phyloP scores from a whole-genome alignment of 805 yeast species.

The Wickerhamiella azymoides region DNA sequence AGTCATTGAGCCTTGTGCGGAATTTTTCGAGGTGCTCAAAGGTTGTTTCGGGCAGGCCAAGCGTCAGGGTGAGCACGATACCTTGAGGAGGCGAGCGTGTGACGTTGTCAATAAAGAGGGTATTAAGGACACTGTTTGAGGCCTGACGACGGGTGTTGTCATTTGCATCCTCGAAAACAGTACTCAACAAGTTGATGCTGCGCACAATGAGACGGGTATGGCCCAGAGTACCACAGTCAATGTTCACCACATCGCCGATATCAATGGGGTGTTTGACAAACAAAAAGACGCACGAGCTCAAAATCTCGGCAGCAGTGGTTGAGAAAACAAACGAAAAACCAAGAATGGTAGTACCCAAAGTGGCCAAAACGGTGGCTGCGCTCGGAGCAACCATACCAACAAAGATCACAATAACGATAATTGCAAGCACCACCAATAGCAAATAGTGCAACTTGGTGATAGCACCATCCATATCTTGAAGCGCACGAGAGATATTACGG shows the following conservation, averaged over 20 bases:
- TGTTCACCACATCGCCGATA: slow-evolving; percentile 28
- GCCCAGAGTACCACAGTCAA: slow-evolving; percentile 16
- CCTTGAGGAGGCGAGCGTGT: slow-evolving; percentile 25
- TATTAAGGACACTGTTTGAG: slow-evolving; percentile 27
- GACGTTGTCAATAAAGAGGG: slow-evolving; percentile 27
- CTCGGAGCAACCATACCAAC: slow-evolving; percentile 31
- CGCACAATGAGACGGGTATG: slow-evolving; percentile 21
- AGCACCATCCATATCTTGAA: slow-evolving; percentile 29
- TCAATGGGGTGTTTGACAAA: slow-evolving; percentile 32
- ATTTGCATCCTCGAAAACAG: slow-evolving; percentile 23
- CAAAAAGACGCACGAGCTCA: slow-evolving; percentile 28
- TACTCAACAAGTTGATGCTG: slow-evolving; percentile 26
- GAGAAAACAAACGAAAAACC: slow-evolving; percentile 29
- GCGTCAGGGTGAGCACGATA: slow-evolving; percentile 16
- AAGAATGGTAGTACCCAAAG: slow-evolving; percentile 28
- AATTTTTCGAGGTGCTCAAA: slow-evolving; percentile 24
- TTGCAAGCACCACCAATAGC: slow-evolving; percentile 22
- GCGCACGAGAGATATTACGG: slow-evolving; percentile 25
- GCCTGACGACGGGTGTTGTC: slow-evolving; percentile 25
- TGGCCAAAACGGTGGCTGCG: slow-evolving; percentile 28
- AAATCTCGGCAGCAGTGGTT: slow-evolving; percentile 27
- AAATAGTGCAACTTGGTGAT: slow-evolving; percentile 28
- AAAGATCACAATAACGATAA: slow-evolving; percentile 27
- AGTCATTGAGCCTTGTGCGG: slow-evolving; percentile 20
- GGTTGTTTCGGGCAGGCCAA: slow-evolving; percentile 28